Conservation (phyloP, 768 basidiomycete species). For the Boletus subcaerulescens region DNA sequence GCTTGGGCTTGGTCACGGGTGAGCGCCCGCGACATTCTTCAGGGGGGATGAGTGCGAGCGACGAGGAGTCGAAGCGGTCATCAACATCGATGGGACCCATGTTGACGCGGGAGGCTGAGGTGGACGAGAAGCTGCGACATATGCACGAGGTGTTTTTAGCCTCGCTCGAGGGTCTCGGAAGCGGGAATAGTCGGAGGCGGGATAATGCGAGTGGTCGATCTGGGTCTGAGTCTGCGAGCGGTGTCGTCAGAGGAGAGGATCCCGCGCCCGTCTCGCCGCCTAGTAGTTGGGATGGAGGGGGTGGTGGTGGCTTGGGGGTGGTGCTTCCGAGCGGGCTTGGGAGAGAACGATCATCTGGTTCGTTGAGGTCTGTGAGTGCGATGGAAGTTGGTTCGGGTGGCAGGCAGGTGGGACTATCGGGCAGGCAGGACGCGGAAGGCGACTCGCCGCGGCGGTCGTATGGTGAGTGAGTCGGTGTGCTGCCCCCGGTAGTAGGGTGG, state of each 20-base stretch:
- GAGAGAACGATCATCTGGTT: conserved; percentile 28
- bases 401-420: conserved; percentile 37
- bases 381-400: conserved; percentile 19
- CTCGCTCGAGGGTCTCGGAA: conserved; percentile 59
- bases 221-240: conserved; percentile 11
- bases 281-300: conserved; percentile 4
- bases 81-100: conserved; percentile 43
- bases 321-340: conserved; percentile 16
- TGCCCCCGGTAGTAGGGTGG: no score
- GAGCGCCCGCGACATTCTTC: conserved; percentile 18
- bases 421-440: conserved; percentile 34
- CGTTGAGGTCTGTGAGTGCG: conserved; percentile 30
- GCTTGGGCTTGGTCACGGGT: conserved; percentile 18
- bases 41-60: conserved; percentile 17
- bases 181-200: conserved; percentile 31
- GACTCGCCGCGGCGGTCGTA: conserved; percentile 15
- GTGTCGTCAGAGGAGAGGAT: conserved; percentile 7
- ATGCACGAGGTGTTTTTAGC: conserved; percentile 70
- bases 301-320: conserved; percentile 3
- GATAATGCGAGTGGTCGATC: conserved; percentile 12
- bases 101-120: conserved; percentile 62
- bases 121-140: conserved; percentile 58
- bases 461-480: conserved; percentile 2
- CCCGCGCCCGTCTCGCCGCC: conserved; percentile 6
- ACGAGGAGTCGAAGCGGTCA: conserved; percentile 21